Percentiles rank a stretch among this genome's conserved stretches.
Conservation (phyloP, 306 rosid species). For the Luffa acutangula region DNA sequence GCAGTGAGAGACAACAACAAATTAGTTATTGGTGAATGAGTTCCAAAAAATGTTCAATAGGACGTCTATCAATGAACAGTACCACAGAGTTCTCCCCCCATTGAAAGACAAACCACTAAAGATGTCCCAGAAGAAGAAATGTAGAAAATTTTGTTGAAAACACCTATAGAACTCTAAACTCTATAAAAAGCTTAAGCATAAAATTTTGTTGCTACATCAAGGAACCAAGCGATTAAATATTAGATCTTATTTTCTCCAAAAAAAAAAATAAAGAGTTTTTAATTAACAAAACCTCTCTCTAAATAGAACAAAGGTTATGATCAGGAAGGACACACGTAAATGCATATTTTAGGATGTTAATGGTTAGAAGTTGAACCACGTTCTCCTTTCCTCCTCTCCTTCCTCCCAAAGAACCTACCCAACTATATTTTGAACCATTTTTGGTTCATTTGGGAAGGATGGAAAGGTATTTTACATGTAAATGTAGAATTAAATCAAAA, state of each 20-base stretch:
- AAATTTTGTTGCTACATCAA: background rate
- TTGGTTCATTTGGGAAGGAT: background rate
- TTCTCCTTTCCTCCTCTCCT: background rate
- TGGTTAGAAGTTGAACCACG: background rate
- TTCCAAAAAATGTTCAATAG: background rate
- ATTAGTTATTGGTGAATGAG: background rate
- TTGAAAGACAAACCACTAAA: background rate
- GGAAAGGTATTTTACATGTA: background rate
- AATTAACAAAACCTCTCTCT: background rate
- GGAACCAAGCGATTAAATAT: background rate
- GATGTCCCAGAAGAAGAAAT: background rate
- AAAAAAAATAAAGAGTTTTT: background rate
- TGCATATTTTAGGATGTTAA: background rate
- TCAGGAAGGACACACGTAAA: background rate
- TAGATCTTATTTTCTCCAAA: background rate
- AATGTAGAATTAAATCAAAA: background rate
- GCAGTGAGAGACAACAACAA: slow-evolving; percentile 12
- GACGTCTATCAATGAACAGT: background rate
- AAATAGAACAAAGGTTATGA: background rate
- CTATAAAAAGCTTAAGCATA: background rate
- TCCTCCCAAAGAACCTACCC: background rate
- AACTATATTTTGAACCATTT: background rate
- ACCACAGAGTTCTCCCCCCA: background rate
- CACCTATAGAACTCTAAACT: background rate
- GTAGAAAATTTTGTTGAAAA: background rate